These are phyloP conservation scores for Umbilicus rupestris DNA, from an alignment of 164 flowering plant species.

Conservation along the genomic window DNA sequence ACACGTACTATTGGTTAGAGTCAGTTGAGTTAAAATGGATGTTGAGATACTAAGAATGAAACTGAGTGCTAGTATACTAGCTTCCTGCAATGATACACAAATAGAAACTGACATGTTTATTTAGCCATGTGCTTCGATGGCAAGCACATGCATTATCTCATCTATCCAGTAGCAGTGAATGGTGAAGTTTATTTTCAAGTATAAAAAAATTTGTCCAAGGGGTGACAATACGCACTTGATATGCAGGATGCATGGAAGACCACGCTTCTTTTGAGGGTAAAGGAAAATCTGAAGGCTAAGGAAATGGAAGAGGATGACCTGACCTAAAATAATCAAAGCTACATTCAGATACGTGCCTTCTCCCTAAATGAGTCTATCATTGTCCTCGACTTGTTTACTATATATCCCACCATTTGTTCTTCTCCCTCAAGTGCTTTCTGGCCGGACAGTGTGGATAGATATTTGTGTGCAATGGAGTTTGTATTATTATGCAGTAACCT, in stretches of 20 bases:
- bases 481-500: neutral
- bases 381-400: neutral
- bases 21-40: neutral
- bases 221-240: neutral
- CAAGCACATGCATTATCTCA: neutral
- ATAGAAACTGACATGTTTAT: too few species aligned
- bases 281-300: slow-evolving; percentile 31
- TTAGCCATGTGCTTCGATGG: neutral
- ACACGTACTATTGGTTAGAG: neutral
- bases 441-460: neutral
- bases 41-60: neutral
- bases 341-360: neutral
- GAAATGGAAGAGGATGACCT: slow-evolving; percentile 43
- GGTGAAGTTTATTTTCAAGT: neutral
- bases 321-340: slow-evolving; percentile 17
- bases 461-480: slow-evolving; percentile 1
- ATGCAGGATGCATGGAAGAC: slow-evolving; percentile 37
- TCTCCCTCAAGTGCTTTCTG: neutral
- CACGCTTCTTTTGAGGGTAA: slow-evolving; percentile 34
- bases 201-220: neutral
- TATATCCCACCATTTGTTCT: neutral
- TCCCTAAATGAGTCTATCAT: neutral
- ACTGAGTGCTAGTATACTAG: too few species aligned
- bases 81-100: neutral
- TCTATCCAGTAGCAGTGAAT: neutral